Base-by-base conservation (phyloP, 805 yeast species). In the Myxozyma neglecta region DNA sequence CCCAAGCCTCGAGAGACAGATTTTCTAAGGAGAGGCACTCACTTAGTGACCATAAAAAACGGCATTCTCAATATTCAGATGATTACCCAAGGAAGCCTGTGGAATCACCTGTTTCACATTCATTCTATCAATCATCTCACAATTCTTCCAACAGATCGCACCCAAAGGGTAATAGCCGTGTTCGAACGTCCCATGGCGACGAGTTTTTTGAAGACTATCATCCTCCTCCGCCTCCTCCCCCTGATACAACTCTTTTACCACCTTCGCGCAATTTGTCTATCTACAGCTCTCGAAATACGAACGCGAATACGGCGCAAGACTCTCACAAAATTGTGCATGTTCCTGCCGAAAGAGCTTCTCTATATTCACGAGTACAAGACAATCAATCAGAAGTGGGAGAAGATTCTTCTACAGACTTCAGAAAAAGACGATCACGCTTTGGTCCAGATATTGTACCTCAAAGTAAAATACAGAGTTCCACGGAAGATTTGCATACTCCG, bases 221-320 rank as follows among this genome's bases (percentile, higher is more conserved):
- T 39, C 63, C 63, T 14, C 59, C 59, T 32, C 59, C 59, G 32
- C 63, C 63, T 14, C 59, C 59, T 32, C 59, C 59, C 11, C 59
- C 59, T 13, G 59, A 54, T 45, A 56, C 59, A 2, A 59, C 56
- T 7, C 55, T 35, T 20, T 32, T 50, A 16, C 59, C 63, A 6
- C 59, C 56, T 6, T 16, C 37, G 13, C 51, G 56, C 4, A 49
- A 45, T 11, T 14, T 37, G 3, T 35, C 36, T 13, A 34, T 37
- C 32, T 48, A 53, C 51, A 43, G 10, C 51, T 29, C 52, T 16
- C 56, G 46, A 18, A 36, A 24, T 43, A 14, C 40, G 20, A 16
- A 37, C n/a, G n/a, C 46, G 53, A 39, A 14, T 6, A 16, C 43
- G 5, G 35, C 32, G 43, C 44, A 36, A 6, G n/a, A 43, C 11